Evolutionary conservation across 228 moss, liverwort and hornwort genomes (phyloP), one percentile per base, ranked within the genome.

Genomic region (Sphagnum magellanicum): DNA sequence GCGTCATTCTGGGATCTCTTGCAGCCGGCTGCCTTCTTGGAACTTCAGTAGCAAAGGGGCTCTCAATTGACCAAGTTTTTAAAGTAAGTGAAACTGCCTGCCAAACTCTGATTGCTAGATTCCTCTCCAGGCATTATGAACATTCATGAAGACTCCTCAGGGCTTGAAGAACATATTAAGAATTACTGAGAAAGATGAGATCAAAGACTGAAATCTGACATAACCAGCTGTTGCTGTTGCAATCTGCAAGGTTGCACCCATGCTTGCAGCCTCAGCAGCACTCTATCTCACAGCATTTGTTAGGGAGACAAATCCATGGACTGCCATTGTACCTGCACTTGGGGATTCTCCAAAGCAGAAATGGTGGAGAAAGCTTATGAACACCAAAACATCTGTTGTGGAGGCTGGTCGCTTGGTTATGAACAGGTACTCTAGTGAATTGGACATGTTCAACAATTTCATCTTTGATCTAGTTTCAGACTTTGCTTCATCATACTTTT

Each of bases 231-330:
- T 32, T 32, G 32, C 32, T 32, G 32, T 32, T 32, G 32, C 32
- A 32, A 32, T 32, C 32, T 32, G 32, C 32, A 70, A 76, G 75
- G 51, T 65, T 51, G 70, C 75, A 50, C 65, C 60, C 12, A 11
- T 67, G 16, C 64, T 76, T 9, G 65, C 70, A 49, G 49, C n/a
- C 51, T 5, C 4, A 6, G 46, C 67, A 0, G 48, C 50, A 7
- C 14, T 70, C 51, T 68, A 67, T 51, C 12, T 78, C 6, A 70
- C 53, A 16, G 0, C 73, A 3, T 73, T 82, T 58, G 5, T 78
- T 16, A 63, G 72, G 65, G 75, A 82, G 75, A 67, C 69, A 4
- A 72, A 78, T 65, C 70, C 78, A 48, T 72, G 60, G 69, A 65
- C 13, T 55, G 49, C 46, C 61, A 15, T 12, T 64, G 4, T 64